Conservation (phyloP, 2,329 filamentous ascomycete species). For the Colletotrichum sp. region DNA sequence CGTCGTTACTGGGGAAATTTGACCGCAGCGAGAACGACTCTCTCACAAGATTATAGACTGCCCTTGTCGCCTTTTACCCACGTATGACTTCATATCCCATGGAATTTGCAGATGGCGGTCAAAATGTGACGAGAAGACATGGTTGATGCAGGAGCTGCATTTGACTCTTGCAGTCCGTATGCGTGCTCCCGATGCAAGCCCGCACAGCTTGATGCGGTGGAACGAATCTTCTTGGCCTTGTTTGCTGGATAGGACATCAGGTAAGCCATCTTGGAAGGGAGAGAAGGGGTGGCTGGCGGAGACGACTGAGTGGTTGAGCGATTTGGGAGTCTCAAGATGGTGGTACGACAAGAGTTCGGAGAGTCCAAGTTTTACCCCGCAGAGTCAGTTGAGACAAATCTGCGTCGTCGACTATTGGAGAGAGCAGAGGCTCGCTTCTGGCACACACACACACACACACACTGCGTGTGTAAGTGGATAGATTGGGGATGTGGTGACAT, state of each 20-base stretch:
- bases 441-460: neutral
- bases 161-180: conserved; percentile 14
- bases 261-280: neutral
- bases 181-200: conserved; percentile 15
- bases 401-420: neutral
- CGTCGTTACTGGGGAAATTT: neutral
- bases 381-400: conserved; percentile 12
- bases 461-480: neutral
- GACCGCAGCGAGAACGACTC: neutral
- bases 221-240: conserved; percentile 12
- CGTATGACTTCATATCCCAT: conserved; percentile 17
- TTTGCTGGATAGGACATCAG: conserved; percentile 2
- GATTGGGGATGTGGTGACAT: neutral
- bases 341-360: conserved; percentile 8
- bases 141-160: conserved; percentile 16
- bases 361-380: conserved; percentile 12
- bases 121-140: conserved; percentile 21
- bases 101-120: conserved; percentile 17
- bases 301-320: neutral
- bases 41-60: neutral
- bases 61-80: neutral
- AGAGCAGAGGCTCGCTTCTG: neutral
- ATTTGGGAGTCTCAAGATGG: neutral
- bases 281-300: neutral
- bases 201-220: conserved; percentile 14